phyloP scores from a whole-genome alignment of 805 yeast genomes.

The Sugiyamaella americana region DNA sequence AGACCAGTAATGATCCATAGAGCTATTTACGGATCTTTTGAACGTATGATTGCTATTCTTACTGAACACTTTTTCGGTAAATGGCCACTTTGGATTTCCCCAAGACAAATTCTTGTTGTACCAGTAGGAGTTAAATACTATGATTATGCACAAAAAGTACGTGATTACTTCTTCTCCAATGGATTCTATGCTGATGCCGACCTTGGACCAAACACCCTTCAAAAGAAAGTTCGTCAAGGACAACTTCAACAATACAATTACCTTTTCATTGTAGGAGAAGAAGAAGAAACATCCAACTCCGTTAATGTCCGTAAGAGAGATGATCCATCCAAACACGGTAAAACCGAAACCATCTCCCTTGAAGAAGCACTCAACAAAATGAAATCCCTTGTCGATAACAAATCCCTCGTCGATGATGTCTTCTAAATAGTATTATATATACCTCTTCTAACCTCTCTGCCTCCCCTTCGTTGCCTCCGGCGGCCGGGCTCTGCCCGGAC shows the following conservation, averaged over 20 bases:
- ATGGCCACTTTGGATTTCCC: slow-evolving; percentile 99
- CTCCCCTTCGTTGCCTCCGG: not conserved
- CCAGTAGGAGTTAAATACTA: slow-evolving; percentile 94
- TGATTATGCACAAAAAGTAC: slow-evolving; percentile 82
- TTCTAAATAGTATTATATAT: slow-evolving; percentile 7
- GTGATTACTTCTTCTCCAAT: slow-evolving; percentile 52
- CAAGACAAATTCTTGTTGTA: slow-evolving; percentile 92
- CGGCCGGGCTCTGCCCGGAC: not conserved
- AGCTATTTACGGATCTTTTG: slow-evolving; percentile 96
- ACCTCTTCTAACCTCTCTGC: not conserved
- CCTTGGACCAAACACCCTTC: slow-evolving; percentile 89
- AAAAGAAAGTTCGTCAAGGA: slow-evolving; percentile 96
- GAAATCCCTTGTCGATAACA: slow-evolving; percentile 58
- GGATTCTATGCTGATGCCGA: slow-evolving; percentile 93
- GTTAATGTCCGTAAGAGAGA: slow-evolving; percentile 98
- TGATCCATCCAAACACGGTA: slow-evolving; percentile 80
- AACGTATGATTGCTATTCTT: slow-evolving; percentile 97
- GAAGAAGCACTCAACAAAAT: slow-evolving; percentile 68
- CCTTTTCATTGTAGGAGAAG: slow-evolving; percentile 95
- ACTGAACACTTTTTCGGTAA: slow-evolving; percentile 98
- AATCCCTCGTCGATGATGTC: slow-evolving; percentile 14
- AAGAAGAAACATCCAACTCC: slow-evolving; percentile 69
- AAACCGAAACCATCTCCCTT: slow-evolving; percentile 69
- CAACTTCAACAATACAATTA: slow-evolving; percentile 92
- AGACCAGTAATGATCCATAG: slow-evolving; percentile 99